Evolutionary conservation across 2,329 filamentous ascomycete genomes (phyloP).

Genomic region (Colletotrichum filicis): DNA sequence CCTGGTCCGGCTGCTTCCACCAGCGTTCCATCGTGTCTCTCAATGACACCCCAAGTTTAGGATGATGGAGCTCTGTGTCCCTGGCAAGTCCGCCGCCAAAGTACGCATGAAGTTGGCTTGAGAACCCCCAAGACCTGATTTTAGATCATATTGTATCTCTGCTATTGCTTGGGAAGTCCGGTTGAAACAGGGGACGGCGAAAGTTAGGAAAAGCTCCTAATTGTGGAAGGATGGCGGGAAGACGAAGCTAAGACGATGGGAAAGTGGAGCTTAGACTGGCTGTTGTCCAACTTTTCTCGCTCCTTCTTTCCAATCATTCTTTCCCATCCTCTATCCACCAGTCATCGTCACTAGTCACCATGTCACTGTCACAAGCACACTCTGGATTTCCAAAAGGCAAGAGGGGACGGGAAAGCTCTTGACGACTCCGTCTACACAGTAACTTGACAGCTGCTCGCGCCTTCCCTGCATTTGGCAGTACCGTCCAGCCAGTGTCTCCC

Average conservation of each 20-base stretch:
- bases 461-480: neutral
- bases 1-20: conserved; percentile 20
- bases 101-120: conserved; percentile 8
- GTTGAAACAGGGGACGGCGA: conserved; percentile 9
- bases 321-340: neutral
- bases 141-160: conserved; percentile 14
- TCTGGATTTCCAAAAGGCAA: neutral
- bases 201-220: neutral
- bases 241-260: conserved; percentile 15
- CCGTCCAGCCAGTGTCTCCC: neutral
- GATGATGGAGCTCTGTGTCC: conserved; percentile 16
- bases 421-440: too few relatives aligned
- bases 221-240: conserved; percentile 27
- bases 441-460: neutral
- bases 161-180: conserved; percentile 20
- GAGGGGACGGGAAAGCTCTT: neutral
- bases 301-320: neutral
- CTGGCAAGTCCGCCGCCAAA: conserved; percentile 1
- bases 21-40: conserved; percentile 21
- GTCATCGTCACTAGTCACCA: neutral
- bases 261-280: neutral
- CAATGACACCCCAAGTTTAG: conserved; percentile 18
- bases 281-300: conserved; percentile 1
- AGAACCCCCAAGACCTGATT: conserved; percentile 27
- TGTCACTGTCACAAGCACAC: neutral